Evolutionary conservation across 805 yeast species (phyloP), one percentile per base, ranked within the genome.

Genomic region (Nakazawaea laoshanensis): DNA sequence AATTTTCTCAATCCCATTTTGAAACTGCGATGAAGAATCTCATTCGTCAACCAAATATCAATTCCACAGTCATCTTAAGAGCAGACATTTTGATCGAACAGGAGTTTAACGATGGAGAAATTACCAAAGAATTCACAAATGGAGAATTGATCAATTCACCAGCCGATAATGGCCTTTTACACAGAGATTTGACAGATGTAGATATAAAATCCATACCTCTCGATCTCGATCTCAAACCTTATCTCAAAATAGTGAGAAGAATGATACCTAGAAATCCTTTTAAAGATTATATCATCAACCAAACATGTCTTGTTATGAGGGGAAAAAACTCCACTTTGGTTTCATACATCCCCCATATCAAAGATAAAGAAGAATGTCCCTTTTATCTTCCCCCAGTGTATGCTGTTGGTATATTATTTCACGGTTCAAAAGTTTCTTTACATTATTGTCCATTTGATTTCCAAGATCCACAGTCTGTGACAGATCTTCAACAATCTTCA

Each of bases 241-340:
- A 61, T 27, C 50, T 54, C 14, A 75, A 77, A 43, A 57, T 81
- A 29, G 84, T 86, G n/a, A 70, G 96, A 43, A 64, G 95, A 44
- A 75, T 88, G 22, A 70, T 88, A n/a, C 97, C 97, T 8, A 65
- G 96, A 53, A 88, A 88, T 48, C 95, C 95, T 0, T 76, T 73
- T 49, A 81, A 84, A 46, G 97, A 88, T 50, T 69, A 70, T 32
- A 71, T 84, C 16, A 74, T 87, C 40, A 83, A 84, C 50, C 97
- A 89, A 54, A 80, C 95, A 0, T 88, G 96, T 53, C 55, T 75
- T 21, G 57, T 73, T 2, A 56, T 67, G 50, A 59, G 59, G 4
- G 46, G 47, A 19, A 46, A 51, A 2, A 55, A 63, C 19, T 55
- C 75, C 3, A 61, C 74, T 1, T 51, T 84, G 33, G 73, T 87